phyloP scores from a whole-genome alignment of 345 rosid species.

The Mallotus nudiflorus region DNA sequence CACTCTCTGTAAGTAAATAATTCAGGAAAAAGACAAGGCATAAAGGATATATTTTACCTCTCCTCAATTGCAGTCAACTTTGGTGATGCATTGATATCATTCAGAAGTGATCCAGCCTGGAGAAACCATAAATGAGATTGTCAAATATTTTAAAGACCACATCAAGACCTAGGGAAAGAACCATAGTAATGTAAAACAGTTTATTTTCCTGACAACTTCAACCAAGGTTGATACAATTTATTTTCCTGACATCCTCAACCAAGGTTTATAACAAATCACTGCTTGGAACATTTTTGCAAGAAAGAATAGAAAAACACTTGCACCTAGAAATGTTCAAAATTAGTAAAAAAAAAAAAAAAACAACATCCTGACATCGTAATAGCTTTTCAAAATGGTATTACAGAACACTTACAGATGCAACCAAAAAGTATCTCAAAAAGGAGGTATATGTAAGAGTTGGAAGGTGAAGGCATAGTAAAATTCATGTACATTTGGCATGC shows the following conservation, averaged over 20 bases:
- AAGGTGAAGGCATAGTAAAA: not conserved
- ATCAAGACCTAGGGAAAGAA: too few species aligned
- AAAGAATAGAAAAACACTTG: not conserved
- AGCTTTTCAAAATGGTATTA: not conserved
- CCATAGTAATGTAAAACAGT: not conserved
- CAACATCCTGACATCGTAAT: not conserved
- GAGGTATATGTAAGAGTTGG: not conserved
- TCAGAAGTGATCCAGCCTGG: constrained; percentile 39
- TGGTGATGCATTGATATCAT: constrained; percentile 23
- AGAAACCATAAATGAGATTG: constrained; percentile 10
- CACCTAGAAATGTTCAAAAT: not conserved
- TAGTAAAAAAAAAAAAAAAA: not conserved
- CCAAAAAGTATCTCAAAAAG: not conserved
- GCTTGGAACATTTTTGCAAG: not conserved
- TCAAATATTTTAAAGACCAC: not conserved
- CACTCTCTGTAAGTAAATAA: not conserved
- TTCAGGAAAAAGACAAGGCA: not conserved
- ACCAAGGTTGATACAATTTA: not conserved
- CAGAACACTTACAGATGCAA: not conserved
- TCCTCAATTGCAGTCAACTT: constrained; percentile 32
- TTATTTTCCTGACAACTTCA: not conserved
- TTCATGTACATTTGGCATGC: not conserved
- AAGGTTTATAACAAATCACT: not conserved
- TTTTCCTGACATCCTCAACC: not conserved
- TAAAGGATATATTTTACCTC: constrained; percentile 30